Base-by-base conservation (phyloP, 2,329 filamentous ascomycete species). In the Penicillium sp. region DNA sequence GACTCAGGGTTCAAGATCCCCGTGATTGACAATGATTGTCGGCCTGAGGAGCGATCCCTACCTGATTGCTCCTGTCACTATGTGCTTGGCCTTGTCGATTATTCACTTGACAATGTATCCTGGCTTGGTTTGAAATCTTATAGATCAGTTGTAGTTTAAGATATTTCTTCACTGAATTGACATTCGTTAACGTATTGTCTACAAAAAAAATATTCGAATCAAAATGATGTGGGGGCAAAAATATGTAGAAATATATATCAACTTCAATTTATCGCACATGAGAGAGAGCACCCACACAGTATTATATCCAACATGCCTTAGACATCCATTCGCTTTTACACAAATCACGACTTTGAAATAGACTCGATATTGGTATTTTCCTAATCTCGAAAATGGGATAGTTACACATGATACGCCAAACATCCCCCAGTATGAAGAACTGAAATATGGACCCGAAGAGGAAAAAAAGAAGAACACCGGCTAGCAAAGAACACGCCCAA, bases 21-120 rank as follows among this genome's bases (percentile, higher is more conserved):
- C n/a, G 43, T 51, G 62, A 64, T 63, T 62, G 61, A 63, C 61
- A 23, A 45, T 61, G 55, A 62, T 64, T 58, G 47, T 53, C 61
- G 32, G 34, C 39, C 42, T 53, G 42, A 38, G n/a, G 49, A 64
- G 59, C 62, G 62, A 64, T 64, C 61, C 53, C 56, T 64, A 39
- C 61, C 59, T 55, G 55, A 61, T 56, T 41, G 35, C 51, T 40
- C 54, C 46, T 63, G 59, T 61, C 61, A 59, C 36, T 18, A 55
- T 55, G 23, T 23, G 60, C 61, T 63, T 61, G 47, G 60, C 60
- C 44, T 26, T 47, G 50, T 43, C 39, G 47, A 53, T 56, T 46
- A 39, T 55, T 55, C 47, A 23, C 23, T 23, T 23, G 23, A n/a
- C n/a, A n/a, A n/a, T 23, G 23, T 23, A 23, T 23, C 23, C 18